A percentile compares a stretch with the other conserved stretches of the same genome.
Conservation (phyloP, 345 rosid genomes). For the Brassica incana region DNA sequence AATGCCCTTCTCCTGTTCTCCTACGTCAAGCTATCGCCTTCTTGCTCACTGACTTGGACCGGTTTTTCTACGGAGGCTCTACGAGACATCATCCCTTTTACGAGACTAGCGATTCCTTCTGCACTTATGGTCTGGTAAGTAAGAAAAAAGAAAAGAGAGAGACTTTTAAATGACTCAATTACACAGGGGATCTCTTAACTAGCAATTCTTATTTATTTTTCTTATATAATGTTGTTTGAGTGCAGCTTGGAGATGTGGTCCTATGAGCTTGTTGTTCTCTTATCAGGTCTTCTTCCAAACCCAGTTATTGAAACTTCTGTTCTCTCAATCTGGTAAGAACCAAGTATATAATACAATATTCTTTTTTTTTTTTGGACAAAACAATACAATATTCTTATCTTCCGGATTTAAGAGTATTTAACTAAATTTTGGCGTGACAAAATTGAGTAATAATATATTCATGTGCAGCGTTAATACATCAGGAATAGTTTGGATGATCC, state of each 20-base stretch:
- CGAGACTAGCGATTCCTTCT: conserved; percentile 74
- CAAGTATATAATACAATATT: neutral
- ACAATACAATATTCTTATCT: neutral
- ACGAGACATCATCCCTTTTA: conserved; percentile 43
- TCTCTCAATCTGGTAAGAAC: conserved; percentile 62
- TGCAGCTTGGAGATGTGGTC: conserved; percentile 90
- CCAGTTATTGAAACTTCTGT: conserved; percentile 74
- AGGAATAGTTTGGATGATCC: conserved; percentile 71
- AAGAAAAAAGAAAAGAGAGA: neutral
- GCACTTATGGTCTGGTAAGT: conserved; percentile 75
- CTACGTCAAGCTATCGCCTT: conserved; percentile 67
- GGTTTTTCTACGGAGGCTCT: conserved; percentile 78
- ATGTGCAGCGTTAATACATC: conserved; percentile 66
- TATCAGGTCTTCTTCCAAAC: conserved; percentile 85
- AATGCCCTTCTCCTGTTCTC: conserved; percentile 59
- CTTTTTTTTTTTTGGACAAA: neutral
- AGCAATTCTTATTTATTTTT: no score
- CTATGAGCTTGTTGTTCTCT: conserved; percentile 78
- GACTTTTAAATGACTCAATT: neutral
- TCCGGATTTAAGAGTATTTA: neutral
- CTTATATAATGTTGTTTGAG: neutral
- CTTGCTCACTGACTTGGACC: conserved; percentile 64
- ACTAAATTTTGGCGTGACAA: neutral
- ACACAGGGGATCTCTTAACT: neutral
- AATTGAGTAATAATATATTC: neutral